Base-by-base conservation (phyloP, 139 green algal species). In the Picochlorum sp. region DNA sequence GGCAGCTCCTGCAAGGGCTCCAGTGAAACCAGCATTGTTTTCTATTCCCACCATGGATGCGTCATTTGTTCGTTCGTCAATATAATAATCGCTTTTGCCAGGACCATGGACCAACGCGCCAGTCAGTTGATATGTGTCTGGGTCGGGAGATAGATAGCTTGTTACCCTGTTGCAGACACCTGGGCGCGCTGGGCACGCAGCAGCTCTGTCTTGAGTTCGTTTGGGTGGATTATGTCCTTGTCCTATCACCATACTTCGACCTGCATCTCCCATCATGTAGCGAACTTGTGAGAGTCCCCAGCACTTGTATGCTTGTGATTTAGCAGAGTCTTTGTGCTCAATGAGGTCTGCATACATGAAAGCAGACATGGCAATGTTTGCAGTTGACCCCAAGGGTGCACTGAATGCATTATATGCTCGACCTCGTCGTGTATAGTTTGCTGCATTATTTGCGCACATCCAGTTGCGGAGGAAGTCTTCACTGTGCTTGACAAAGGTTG, bases 21-120 rank as follows among this genome's bases (percentile, higher is more conserved):
- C 49, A n/a, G 51, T 57, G 52, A 78, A 79, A 11, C 77, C 77
- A 30, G 80, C 80, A 37, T 86, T 84, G 64, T 77, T 79, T 38
- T 86, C 77, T 14, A 82, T 61, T 24, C 60, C 62, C 14, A 80
- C 66, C 18, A 64, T 56, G 18, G 56, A 74, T 61, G 58, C 49
- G 56, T 81, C 76, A 10, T 60, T 49, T 21, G 47, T 61, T 21
- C 74, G 65, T 24, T 66, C 61, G 57, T 84, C 76, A 44, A 68
- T 34, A 58, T 79, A 85, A 49, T 64, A 61, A 68, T 85, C 79
- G 20, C 50, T 69, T 37, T 58, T 68, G 37, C 52, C 51, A 26
- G 44, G 24, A 37, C 80, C 84, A 38, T 84, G 80, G 21, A 90
- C 73, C 46, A 92, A 73, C 2, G 80, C 84, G 4, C 85, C 85